phyloP scores from a whole-genome alignment of 2,329 filamentous ascomycete species.

The Stenocarpella maydis region DNA sequence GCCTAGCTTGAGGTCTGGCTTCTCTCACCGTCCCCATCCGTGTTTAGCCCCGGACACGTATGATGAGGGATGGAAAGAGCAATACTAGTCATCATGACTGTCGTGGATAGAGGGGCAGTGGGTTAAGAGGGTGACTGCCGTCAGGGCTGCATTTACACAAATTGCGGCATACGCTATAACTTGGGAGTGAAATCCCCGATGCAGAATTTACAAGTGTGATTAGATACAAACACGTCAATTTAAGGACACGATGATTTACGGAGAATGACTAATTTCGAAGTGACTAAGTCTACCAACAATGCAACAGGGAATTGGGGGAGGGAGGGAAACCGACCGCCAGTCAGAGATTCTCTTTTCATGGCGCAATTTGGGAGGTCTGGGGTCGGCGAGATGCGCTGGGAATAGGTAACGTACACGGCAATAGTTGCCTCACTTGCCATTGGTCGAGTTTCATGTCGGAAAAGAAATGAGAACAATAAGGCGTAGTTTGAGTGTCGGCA shows the following conservation, averaged over 20 bases:
- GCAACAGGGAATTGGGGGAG: too few relatives aligned
- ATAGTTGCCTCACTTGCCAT: conserved; percentile 20
- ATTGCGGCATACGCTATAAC: not conserved
- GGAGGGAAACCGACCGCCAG: not conserved
- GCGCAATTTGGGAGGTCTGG: conserved; percentile 1
- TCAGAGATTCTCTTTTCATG: not conserved
- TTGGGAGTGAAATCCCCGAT: not conserved
- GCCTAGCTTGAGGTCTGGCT: not conserved
- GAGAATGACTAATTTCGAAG: conserved; percentile 5
- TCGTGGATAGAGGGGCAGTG: conserved; percentile 64
- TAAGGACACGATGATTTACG: not conserved
- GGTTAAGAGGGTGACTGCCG: conserved; percentile 71
- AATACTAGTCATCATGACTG: conserved; percentile 34
- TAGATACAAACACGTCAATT: conserved; percentile 13
- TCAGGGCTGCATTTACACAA: conserved; percentile 43
- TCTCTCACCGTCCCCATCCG: conserved; percentile 6
- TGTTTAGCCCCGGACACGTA: conserved; percentile 7
- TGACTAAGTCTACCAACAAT: conserved; percentile 11
- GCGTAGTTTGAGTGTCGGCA: not conserved
- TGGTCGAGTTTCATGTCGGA: not conserved
- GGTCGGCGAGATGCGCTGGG: conserved; percentile 25
- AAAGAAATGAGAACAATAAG: not conserved
- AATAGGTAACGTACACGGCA: conserved; percentile 34
- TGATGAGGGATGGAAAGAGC: conserved; percentile 6
- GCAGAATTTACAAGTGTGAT: not conserved